Evolutionary conservation across 2,329 filamentous ascomycete species (phyloP), one percentile per base, ranked within the genome.

Genomic region (Alternaria angustiovoidea): DNA sequence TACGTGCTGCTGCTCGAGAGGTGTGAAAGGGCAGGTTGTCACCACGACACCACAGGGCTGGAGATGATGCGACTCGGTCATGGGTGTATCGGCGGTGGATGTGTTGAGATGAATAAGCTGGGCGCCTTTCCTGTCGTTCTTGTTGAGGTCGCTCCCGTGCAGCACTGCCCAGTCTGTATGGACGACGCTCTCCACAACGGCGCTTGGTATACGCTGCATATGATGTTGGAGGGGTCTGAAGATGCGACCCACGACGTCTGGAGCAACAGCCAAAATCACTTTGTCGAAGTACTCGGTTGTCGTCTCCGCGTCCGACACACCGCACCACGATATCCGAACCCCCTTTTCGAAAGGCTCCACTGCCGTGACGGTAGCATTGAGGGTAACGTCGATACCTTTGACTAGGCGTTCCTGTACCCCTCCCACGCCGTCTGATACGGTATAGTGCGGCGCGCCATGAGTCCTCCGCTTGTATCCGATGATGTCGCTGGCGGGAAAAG

Each of bases 251-350:
- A 83, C 84, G 4, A 86, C 80, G 62, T 86, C 81, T 0, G 86
- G 86, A 0, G 85, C 82, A 1, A 88, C 83, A 0, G 85, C 85
- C 1, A 88, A 74, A 24, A 88, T 75, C 0, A 86, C 84, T 2
- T 78, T 78, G 53, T 87, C 85, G 53, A 87, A 87, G 0, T 66
- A 53, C 18, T 82, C 78, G 24, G 55, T 56, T 11, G 77, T 65
- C 14, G 48, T 28, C 0, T 67, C 34, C 0, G 59, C 66, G 2
- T 62, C 38, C 5, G 64, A 49, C 11, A 43, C 24, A 59, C 59
- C 20, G 57, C 54, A 65, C 81, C 81, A 84, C 2, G 67, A 65
- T 6, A 84, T 59, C 9, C 61, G 64, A 5, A 81, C 73, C 11
- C 65, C 67, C 22, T 69, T 62, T 7, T 62, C 65, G 20, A 54